Base-by-base conservation (phyloP, 148 eudicot species). In the Dianthus caryophyllus region DNA sequence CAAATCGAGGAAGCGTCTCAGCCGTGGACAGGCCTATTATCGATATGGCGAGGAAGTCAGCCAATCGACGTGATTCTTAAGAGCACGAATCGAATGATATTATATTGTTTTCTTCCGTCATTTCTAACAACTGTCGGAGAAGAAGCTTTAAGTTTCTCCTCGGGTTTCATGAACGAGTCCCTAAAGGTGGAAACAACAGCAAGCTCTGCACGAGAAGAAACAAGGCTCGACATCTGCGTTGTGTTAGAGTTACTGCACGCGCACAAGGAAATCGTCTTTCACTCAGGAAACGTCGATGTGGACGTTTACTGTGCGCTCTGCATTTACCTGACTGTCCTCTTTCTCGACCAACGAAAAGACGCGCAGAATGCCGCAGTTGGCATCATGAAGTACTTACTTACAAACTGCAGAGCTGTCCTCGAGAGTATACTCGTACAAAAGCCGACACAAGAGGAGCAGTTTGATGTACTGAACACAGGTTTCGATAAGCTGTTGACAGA, bases 161-260 rank as follows among this genome's bases (percentile, higher is more conserved):
- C 65, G 18, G 65, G 20, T 12, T 39, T 61, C 22, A 4, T 16
- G 16, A 5, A 16, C 17, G 62, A 58, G n/a, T 12, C 12, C 59
- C 31, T 11, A 4, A 54, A 24, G 41, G 20, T 58, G 49, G 49
- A 61, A 22, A 20, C n/a, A 20, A 14, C n/a, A 20, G 14, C 29
- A 18, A 41, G 17, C 27, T 61, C 65, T 21, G 2, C 79, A 36
- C 66, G 70, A 65, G 96, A 75, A 64, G 92, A 91, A 49, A 69
- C 71, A 26, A 82, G 81, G 71, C 46, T 82, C 59, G 88, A 87
- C 75, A 81, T 91, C 55, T 80, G 84, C 75, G 69, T 86, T 10
- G 84, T 91, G 29, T 79, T 91, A 72, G 96, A 88, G 81, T 76
- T 91, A 56, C 73, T 91, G 74, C 85, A 87, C 76, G 93, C 96